These are phyloP conservation scores for Isatis tinctoria DNA, from an alignment of 345 rosid genomes.

Conservation along the genomic window DNA sequence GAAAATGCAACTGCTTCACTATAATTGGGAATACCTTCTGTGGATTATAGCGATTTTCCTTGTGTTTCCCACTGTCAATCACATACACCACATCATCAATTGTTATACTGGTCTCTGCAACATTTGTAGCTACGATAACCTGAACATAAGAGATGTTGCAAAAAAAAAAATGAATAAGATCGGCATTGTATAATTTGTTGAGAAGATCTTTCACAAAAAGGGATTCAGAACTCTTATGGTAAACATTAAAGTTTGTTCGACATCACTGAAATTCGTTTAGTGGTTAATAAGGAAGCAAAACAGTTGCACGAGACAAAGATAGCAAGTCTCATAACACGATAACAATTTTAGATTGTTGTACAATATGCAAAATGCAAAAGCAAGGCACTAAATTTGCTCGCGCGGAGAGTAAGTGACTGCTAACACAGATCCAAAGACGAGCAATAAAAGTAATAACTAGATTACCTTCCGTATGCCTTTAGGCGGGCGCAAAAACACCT, in stretches of 20 bases:
- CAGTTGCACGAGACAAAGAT: not conserved
- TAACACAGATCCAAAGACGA: not conserved
- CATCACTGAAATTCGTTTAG: not conserved
- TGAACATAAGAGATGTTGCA: constrained; percentile 30
- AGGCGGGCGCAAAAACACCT: constrained; percentile 72
- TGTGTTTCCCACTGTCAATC: constrained; percentile 89
- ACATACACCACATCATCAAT: constrained; percentile 92
- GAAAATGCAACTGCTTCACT: constrained; percentile 4
- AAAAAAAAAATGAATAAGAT: not conserved
- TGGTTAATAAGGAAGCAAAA: not conserved
- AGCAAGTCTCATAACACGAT: not conserved
- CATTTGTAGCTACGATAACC: constrained; percentile 79
- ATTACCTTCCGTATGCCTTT: constrained; percentile 66
- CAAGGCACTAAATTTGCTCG: not conserved
- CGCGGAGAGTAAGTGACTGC: not conserved
- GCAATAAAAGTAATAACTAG: not conserved
- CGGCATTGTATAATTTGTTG: not conserved
- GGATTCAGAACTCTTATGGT: not conserved
- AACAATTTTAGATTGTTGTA: no score
- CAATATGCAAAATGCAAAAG: no score
- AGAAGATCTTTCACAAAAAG: not conserved
- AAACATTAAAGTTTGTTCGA: not conserved
- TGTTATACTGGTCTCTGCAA: constrained; percentile 74
- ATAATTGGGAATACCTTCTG: constrained; percentile 53
- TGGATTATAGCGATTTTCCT: constrained; percentile 86